Conservation (phyloP, 1,284 basidiomycete genomes). For the Sanghuangporus sanghuang region DNA sequence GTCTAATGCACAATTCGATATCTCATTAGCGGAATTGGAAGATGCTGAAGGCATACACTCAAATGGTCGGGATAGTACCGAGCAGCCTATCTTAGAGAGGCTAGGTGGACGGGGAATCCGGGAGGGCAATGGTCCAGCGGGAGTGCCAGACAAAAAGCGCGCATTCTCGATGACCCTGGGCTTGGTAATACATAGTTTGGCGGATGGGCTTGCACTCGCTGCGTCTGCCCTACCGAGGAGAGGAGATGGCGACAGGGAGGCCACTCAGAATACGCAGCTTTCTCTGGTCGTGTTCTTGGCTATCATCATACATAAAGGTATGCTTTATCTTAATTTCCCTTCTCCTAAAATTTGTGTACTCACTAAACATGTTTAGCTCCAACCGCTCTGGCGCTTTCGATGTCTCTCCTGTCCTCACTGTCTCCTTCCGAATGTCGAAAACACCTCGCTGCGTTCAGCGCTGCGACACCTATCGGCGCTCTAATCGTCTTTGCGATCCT, state of each 20-base stretch:
- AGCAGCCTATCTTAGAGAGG: not conserved
- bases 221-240: slow-evolving; percentile 53
- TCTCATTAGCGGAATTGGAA: slow-evolving; percentile 37
- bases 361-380: slow-evolving; percentile 49
- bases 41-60: slow-evolving; percentile 34
- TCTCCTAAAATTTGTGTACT: not conserved
- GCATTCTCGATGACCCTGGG: slow-evolving; percentile 78
- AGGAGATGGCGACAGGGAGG: slow-evolving; percentile 19
- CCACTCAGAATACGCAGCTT: slow-evolving; percentile 35
- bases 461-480: slow-evolving; percentile 75
- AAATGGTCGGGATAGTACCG: slow-evolving; percentile 23
- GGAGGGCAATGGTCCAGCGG: not conserved
- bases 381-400: slow-evolving; percentile 79
- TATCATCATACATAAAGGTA: slow-evolving; percentile 86
- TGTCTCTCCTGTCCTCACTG: slow-evolving; percentile 71
- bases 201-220: slow-evolving; percentile 88
- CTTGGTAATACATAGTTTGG: slow-evolving; percentile 78
- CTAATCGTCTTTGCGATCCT: slow-evolving; percentile 65
- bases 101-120: not conserved
- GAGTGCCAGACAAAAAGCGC: slow-evolving; percentile 18
- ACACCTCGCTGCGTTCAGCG: slow-evolving; percentile 73
- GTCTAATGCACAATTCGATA: slow-evolving; percentile 38
- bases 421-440: slow-evolving; percentile 63
- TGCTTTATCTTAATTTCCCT: slow-evolving; percentile 12
- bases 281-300: slow-evolving; percentile 85